These are phyloP conservation scores for Aspergillus novoparasiticus DNA, from an alignment of 2,329 filamentous ascomycete genomes.

Conservation along the genomic window DNA sequence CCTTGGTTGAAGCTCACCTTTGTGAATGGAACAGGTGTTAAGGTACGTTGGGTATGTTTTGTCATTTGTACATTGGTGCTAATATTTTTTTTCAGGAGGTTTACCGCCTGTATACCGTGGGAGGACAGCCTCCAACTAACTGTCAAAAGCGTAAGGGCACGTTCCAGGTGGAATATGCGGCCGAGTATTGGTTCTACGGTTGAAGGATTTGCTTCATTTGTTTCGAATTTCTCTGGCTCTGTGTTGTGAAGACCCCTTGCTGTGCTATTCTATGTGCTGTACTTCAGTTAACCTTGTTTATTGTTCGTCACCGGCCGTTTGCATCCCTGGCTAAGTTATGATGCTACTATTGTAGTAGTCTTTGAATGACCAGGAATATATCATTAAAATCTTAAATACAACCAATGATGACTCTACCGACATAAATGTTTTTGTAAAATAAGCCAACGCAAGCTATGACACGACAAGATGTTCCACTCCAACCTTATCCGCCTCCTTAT, in stretches of 20 bases:
- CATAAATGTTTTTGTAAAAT: neutral
- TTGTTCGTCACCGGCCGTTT: neutral
- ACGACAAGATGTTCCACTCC: constrained; percentile 27
- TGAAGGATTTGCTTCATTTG: constrained; percentile 14
- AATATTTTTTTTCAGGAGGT: constrained; percentile 36
- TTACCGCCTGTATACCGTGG: constrained; percentile 44
- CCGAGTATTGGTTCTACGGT: constrained; percentile 49
- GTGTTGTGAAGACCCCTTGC: neutral
- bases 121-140: constrained; percentile 36
- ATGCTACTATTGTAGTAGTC: neutral
- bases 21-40: constrained; percentile 30
- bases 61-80: constrained; percentile 1
- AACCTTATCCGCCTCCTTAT: constrained; percentile 52
- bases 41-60: constrained; percentile 26
- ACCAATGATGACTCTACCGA: neutral
- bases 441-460: neutral
- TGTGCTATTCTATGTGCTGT: too few species aligned
- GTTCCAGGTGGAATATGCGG: constrained; percentile 42
- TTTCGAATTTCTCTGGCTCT: neutral
- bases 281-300: neutral
- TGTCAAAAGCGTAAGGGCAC: constrained; percentile 35
- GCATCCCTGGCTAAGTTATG: neutral
- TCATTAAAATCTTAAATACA: neutral
- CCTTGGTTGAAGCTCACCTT: constrained; percentile 37
- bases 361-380: neutral